Conservation (phyloP, 1,284 basidiomycete genomes). For the Termitomyces sp. region DNA sequence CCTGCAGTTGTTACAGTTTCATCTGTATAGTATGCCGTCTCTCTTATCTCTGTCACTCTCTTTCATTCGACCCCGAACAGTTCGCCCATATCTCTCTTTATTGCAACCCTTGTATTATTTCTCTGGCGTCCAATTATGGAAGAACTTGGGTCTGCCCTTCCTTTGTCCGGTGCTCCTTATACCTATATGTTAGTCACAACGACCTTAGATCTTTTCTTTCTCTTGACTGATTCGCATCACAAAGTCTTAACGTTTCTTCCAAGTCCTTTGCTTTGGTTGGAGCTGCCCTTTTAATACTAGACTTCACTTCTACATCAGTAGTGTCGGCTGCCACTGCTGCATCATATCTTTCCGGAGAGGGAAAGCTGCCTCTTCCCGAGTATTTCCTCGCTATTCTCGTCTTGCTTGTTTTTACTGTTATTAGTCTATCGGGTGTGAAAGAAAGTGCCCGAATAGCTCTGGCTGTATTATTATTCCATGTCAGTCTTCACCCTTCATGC, state of each 20-base stretch:
- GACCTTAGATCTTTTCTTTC: neutral
- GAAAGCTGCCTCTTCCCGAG: conserved; percentile 46
- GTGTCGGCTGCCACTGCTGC: conserved; percentile 68
- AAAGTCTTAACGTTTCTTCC: conserved; percentile 55
- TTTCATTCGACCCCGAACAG: conserved; percentile 26
- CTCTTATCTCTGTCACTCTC: neutral
- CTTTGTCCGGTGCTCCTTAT: conserved; percentile 66
- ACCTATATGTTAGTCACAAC: conserved; percentile 46
- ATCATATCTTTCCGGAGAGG: conserved; percentile 61
- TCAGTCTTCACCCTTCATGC: conserved; percentile 24
- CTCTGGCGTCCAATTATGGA: conserved; percentile 69
- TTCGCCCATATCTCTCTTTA: conserved; percentile 61
- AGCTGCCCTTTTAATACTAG: conserved; percentile 57
- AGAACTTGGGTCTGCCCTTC: conserved; percentile 61
- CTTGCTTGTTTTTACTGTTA: conserved; percentile 43
- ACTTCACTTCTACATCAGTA: conserved; percentile 60
- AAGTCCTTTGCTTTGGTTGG: conserved; percentile 56
- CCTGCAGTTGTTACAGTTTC: conserved; percentile 58
- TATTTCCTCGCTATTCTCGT: conserved; percentile 47
- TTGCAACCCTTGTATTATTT: conserved; percentile 55
- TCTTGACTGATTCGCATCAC: neutral
- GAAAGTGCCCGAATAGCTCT: conserved; percentile 60
- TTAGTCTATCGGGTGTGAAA: conserved; percentile 55
- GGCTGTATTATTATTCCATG: conserved; percentile 52
- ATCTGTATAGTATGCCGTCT: conserved; percentile 46